These are phyloP conservation scores for Dalbergia oliveri DNA, from an alignment of 306 rosid species.

Conservation along the genomic window DNA sequence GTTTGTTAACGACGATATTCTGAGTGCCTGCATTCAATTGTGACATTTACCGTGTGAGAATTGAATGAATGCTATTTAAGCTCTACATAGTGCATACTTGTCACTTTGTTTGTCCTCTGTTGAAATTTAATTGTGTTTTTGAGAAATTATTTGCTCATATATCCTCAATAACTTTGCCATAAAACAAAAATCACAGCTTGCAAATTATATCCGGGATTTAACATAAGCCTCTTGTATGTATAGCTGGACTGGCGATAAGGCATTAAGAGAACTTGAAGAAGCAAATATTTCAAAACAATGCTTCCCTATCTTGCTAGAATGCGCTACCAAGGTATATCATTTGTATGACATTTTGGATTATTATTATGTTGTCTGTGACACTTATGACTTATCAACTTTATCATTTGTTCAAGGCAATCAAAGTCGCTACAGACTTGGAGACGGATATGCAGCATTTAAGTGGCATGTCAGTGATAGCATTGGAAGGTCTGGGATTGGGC, in stretches of 20 bases:
- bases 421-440: slow-evolving; percentile 79
- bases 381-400: slow-evolving; percentile 43
- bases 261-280: slow-evolving; percentile 84
- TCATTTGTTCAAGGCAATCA: slow-evolving; percentile 75
- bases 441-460: slow-evolving; percentile 66
- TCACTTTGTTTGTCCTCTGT: slow-evolving; percentile 2
- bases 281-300: slow-evolving; percentile 85
- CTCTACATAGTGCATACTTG: slow-evolving; percentile 8
- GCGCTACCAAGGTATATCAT: slow-evolving; percentile 80
- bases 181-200: slow-evolving; percentile 1
- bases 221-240: slow-evolving; percentile 37
- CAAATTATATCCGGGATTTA: slow-evolving; percentile 35
- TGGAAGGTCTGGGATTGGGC: slow-evolving; percentile 75
- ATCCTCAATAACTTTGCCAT: slow-evolving; percentile 19
- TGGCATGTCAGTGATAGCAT: slow-evolving; percentile 78
- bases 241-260: slow-evolving; percentile 96
- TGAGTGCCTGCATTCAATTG: slow-evolving; percentile 24
- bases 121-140: slow-evolving; percentile 31
- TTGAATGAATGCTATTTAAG: slow-evolving; percentile 29
- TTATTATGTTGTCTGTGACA: slow-evolving; percentile 37
- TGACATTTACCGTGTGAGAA: background rate
- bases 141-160: slow-evolving; percentile 2
- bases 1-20: background rate
- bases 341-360: slow-evolving; percentile 35
- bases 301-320: slow-evolving; percentile 86